These are phyloP conservation scores for Calocybe indica DNA, from an alignment of 768 basidiomycete genomes.

Conservation along the genomic window DNA sequence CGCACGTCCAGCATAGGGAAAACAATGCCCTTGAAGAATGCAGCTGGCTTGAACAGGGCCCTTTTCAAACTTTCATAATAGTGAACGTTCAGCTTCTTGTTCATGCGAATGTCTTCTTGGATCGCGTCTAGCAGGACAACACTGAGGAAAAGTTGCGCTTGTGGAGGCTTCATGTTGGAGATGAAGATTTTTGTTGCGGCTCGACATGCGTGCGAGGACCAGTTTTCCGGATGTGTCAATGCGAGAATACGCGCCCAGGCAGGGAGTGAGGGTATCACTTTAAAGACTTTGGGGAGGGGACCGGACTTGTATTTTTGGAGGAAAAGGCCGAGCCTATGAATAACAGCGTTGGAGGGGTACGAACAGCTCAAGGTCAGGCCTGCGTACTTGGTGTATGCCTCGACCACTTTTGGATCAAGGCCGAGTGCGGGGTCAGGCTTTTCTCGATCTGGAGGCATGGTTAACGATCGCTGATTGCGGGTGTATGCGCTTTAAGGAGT, in stretches of 20 bases:
- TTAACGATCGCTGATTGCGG: slow-evolving; percentile 3
- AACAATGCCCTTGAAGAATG: slow-evolving; percentile 97
- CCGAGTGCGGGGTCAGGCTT: slow-evolving; percentile 80
- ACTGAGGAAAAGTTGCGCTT: slow-evolving; percentile 88
- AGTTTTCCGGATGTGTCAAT: slow-evolving; percentile 85
- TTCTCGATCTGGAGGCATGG: slow-evolving; percentile 31
- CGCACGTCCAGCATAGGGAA: slow-evolving; percentile 92
- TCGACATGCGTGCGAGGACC: slow-evolving; percentile 93
- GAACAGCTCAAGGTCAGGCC: neutral
- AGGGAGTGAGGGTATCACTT: slow-evolving; percentile 92
- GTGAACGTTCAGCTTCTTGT: slow-evolving; percentile 89
- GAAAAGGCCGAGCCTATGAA: slow-evolving; percentile 71
- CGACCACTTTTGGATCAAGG: slow-evolving; percentile 87
- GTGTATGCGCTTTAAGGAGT: neutral
- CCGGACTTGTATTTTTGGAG: slow-evolving; percentile 90
- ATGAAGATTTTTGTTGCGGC: slow-evolving; percentile 95
- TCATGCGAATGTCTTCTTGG: slow-evolving; percentile 78
- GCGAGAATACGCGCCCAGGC: slow-evolving; percentile 96
- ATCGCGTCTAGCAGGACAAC: slow-evolving; percentile 89
- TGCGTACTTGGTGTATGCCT: slow-evolving; percentile 85
- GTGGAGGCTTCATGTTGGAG: slow-evolving; percentile 93
- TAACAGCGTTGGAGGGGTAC: slow-evolving; percentile 1
- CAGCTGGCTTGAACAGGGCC: slow-evolving; percentile 91
- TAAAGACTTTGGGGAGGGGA: slow-evolving; percentile 94
- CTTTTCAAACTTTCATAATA: slow-evolving; percentile 92